Evolutionary conservation across 176 grass and related monocot species (phyloP).

Genomic region (Ampelocalamus luodianensis): DNA sequence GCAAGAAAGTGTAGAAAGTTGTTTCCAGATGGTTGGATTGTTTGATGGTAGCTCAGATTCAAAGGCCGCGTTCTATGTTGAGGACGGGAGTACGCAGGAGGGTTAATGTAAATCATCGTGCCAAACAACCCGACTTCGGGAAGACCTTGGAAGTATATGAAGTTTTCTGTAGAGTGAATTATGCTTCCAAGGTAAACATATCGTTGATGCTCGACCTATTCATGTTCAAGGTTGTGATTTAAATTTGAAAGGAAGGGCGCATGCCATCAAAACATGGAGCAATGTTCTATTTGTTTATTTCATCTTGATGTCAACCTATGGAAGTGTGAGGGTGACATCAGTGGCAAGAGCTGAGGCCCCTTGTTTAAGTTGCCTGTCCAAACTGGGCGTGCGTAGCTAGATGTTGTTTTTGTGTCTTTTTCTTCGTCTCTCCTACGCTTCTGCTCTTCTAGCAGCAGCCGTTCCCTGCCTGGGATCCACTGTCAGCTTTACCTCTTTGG

Average conservation of each 20-base stretch:
- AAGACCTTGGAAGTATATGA: background rate
- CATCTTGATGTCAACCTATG: slow-evolving; percentile 60
- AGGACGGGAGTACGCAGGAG: background rate
- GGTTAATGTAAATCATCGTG: background rate
- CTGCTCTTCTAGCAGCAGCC: background rate
- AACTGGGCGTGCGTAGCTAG: slow-evolving; percentile 41
- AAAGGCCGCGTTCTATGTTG: slow-evolving; percentile 5
- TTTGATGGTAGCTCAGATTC: background rate
- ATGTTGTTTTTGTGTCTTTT: slow-evolving; percentile 2
- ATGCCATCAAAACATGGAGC: slow-evolving; percentile 90
- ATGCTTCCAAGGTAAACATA: slow-evolving; percentile 33
- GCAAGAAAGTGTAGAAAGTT: background rate
- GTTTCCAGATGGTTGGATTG: background rate
- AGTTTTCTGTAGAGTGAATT: slow-evolving; percentile 12
- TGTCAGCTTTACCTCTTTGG: slow-evolving; percentile 61
- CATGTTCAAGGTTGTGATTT: slow-evolving; percentile 40
- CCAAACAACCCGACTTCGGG: background rate
- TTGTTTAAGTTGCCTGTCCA: slow-evolving; percentile 54
- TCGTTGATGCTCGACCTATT: slow-evolving; percentile 33
- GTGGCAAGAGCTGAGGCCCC: slow-evolving; percentile 51
- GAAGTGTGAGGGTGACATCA: slow-evolving; percentile 71
- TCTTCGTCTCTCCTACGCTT: background rate
- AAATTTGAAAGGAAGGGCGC: slow-evolving; percentile 53
- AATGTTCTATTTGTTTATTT: slow-evolving; percentile 52
- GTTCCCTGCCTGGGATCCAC: slow-evolving; percentile 40